phyloP scores from a whole-genome alignment of 192 early-diverging fungal species.

The Thamnidium elegans region DNA sequence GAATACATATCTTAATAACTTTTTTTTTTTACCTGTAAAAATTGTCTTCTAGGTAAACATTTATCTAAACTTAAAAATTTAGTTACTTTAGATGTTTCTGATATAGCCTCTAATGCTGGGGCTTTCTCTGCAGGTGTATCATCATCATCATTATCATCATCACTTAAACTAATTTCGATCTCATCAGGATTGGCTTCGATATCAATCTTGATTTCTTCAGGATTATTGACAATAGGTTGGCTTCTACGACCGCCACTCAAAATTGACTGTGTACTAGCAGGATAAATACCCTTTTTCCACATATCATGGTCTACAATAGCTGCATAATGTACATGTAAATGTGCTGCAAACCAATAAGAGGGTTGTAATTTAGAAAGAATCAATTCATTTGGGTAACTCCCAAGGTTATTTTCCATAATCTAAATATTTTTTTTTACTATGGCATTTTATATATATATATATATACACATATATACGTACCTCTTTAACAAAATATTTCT shows the following conservation, averaged over 20 bases:
- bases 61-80: conserved; percentile 94
- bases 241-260: conserved; percentile 11
- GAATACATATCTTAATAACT: not conserved
- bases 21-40: conserved; percentile 67
- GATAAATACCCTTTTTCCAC: conserved; percentile 23
- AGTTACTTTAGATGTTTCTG: conserved; percentile 45
- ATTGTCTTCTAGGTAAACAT: conserved; percentile 74
- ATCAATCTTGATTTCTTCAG: not conserved
- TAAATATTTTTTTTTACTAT: conserved; percentile 29
- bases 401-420: conserved; percentile 69
- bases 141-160: conserved; percentile 11
- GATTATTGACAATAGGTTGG: conserved; percentile 19
- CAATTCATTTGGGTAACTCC: conserved; percentile 67
- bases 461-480: conserved; percentile 31
- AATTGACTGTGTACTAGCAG: conserved; percentile 19
- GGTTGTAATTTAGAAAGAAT: conserved; percentile 78
- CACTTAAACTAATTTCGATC: conserved; percentile 46
- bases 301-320: conserved; percentile 60
- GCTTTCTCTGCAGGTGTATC: not conserved
- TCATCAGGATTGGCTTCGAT: conserved; percentile 47
- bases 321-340: conserved; percentile 89
- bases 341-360: conserved; percentile 91
- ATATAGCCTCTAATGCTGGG: not conserved
- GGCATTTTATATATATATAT: not conserved
- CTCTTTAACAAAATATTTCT: conserved; percentile 76